Evolutionary conservation across 1,284 basidiomycete species (phyloP), one percentile per base, ranked within the genome.

Genomic region (Irpex lacteus): DNA sequence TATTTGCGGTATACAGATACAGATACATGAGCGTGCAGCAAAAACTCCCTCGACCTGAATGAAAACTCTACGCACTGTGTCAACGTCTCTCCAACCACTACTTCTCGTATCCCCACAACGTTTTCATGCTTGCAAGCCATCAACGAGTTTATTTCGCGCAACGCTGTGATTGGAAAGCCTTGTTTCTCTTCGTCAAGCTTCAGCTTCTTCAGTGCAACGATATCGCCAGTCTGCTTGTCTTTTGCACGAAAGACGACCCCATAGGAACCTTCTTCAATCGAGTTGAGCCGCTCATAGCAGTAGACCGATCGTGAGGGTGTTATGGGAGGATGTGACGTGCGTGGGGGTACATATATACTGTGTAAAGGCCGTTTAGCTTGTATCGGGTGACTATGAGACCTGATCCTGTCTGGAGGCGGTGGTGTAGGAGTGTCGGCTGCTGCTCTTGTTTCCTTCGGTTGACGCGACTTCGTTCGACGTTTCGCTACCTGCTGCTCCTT

Each of bases 191-290:
- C 94, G 68, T 98, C 96, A 65, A 99, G 87, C 78, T 99, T 99
- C 67, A 99, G 85, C 78, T 98, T 98, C 80, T 99, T 99, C 67
- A 99, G 78, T 7, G 98, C 98, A 11, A 99, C 98, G 38, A 98
- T 92, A 66, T 96, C 95, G 5, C 95, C 94, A 0, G 96, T 96
- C 71, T 93, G 85, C 74, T 95, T 97, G 78, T 98, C 96, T 67
- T 89, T 84, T 5, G 98, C 98, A 19, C 98, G 90, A 71, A 96
- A 99, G 11, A 99, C 98, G 53, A 99, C 89, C 15, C 98, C 98
- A 73, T 99, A 99, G 0, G 96, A 96, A 1, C 98, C 98, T 79
- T 99, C 98, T 78, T 99, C 98, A 71, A 99, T 99, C 71, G 98
- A 95, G 76, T 99, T 99, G 47, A 99, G 82, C 11, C 94, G 82